A percentile compares a stretch with the other conserved stretches of the same genome.
Evolutionary conservation across 345 rosid species (phyloP).

Genomic region (Chamaenerion angustifolium): DNA sequence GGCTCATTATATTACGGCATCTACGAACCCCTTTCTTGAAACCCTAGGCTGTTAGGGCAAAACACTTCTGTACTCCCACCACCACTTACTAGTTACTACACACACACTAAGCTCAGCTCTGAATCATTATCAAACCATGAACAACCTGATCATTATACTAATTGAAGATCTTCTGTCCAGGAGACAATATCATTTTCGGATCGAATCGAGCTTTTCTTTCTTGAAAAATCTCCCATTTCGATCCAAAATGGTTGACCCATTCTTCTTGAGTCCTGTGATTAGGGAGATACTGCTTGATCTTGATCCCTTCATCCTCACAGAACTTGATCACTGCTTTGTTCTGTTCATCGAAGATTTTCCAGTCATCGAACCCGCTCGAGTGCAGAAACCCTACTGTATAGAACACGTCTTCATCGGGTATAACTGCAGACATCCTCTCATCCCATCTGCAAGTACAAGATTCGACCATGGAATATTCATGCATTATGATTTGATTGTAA

Average conservation of each 20-base stretch:
- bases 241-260: constrained; percentile 11
- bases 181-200: constrained; percentile 11
- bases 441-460: constrained; percentile 12
- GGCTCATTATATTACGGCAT: too few relatives aligned
- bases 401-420: constrained; percentile 13
- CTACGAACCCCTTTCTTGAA: too few relatives aligned
- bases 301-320: constrained; percentile 4
- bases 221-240: constrained; percentile 9
- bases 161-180: constrained; percentile 12
- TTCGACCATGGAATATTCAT: too few relatives aligned
- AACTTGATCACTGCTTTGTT: constrained; percentile 7
- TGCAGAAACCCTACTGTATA: constrained; percentile 11
- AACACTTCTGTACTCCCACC: too few relatives aligned
- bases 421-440: constrained; percentile 7
- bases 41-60: too few relatives aligned
- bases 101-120: too few relatives aligned
- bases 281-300: constrained; percentile 9
- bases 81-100: too few relatives aligned
- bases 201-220: constrained; percentile 7
- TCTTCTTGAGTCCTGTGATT: constrained; percentile 7
- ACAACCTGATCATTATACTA: too few relatives aligned
- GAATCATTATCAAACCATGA: too few relatives aligned
- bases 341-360: constrained; percentile 7
- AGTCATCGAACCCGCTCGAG: constrained; percentile 7
- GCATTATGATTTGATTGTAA: too few relatives aligned